Evolutionary conservation across 768 basidiomycete genomes (phyloP).

Genomic region (Termitomyces sp.): DNA sequence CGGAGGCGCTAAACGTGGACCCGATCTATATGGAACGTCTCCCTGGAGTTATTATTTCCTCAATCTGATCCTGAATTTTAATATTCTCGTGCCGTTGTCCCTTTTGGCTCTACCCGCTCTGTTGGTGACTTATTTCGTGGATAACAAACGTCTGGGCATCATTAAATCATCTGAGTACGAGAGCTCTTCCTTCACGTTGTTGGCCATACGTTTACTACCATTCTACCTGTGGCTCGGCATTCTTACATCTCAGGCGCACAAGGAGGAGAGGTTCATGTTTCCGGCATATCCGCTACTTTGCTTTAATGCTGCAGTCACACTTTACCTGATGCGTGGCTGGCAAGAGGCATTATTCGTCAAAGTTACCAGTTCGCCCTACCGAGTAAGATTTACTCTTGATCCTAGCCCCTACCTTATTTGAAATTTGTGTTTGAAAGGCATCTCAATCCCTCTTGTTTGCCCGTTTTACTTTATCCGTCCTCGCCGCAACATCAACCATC

Average conservation of each 20-base stretch:
- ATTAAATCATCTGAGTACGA: conserved; percentile 42
- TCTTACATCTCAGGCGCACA: conserved; percentile 80
- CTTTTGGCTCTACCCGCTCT: conserved; percentile 77
- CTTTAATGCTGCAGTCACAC: conserved; percentile 88
- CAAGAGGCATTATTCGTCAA: conserved; percentile 71
- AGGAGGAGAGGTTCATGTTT: conserved; percentile 99
- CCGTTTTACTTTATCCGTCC: conserved; percentile 63
- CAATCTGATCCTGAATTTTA: conserved; percentile 94
- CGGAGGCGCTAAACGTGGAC: conserved; percentile 69
- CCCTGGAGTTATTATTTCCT: conserved; percentile 82
- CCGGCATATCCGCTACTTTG: conserved; percentile 88
- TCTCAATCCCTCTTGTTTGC: conserved; percentile 73
- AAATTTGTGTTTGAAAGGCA: conserved; percentile 44
- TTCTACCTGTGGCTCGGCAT: conserved; percentile 89
- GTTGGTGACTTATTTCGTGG: conserved; percentile 63
- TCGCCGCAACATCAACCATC: conserved; percentile 60
- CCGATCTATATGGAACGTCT: conserved; percentile 90
- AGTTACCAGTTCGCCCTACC: conserved; percentile 79
- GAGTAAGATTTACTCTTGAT: conserved; percentile 41
- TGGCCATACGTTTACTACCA: conserved; percentile 76
- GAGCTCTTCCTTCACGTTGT: conserved; percentile 75
- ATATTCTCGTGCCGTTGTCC: conserved; percentile 76
- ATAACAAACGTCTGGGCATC: conserved; percentile 70
- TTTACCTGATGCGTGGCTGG: conserved; percentile 86
- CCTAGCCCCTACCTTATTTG: neutral